Conservation (phyloP, 441 rosid species). For the Aquilaria agallochum region DNA sequence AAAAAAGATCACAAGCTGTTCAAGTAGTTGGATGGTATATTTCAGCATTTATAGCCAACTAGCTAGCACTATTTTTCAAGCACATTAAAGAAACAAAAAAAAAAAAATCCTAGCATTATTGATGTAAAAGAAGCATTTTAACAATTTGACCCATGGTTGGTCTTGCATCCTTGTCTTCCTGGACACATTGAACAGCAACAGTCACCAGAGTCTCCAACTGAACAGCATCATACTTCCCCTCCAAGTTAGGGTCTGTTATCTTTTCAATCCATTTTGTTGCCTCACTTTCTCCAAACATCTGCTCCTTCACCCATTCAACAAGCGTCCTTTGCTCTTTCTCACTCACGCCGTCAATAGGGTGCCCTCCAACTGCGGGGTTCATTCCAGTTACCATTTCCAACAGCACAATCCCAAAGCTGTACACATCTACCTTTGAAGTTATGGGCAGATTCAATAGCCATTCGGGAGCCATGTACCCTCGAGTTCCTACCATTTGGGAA, state of each 20-base stretch:
- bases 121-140: conserved; percentile 7
- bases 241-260: conserved; percentile 8
- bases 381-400: conserved; percentile 31
- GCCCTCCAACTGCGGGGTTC: conserved; percentile 4
- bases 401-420: conserved; percentile 41
- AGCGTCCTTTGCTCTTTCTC: conserved; percentile 2
- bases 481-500: conserved; percentile 31
- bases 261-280: conserved; percentile 3
- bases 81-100: too few species aligned
- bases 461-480: conserved; percentile 43
- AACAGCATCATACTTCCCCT: background rate
- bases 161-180: conserved; percentile 11
- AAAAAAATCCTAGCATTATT: too few species aligned
- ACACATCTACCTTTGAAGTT: conserved; percentile 37
- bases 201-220: conserved; percentile 3
- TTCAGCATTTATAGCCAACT: too few species aligned
- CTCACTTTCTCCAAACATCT: background rate
- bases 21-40: too few species aligned
- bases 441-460: conserved; percentile 39
- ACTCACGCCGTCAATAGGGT: background rate
- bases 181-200: conserved; percentile 9
- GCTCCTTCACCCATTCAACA: conserved; percentile 5
- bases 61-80: too few species aligned
- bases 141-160: conserved; percentile 13
- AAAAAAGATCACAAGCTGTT: too few species aligned